These are phyloP conservation scores for Psilocybe cubensis DNA, from an alignment of 768 basidiomycete genomes.

Conservation along the genomic window DNA sequence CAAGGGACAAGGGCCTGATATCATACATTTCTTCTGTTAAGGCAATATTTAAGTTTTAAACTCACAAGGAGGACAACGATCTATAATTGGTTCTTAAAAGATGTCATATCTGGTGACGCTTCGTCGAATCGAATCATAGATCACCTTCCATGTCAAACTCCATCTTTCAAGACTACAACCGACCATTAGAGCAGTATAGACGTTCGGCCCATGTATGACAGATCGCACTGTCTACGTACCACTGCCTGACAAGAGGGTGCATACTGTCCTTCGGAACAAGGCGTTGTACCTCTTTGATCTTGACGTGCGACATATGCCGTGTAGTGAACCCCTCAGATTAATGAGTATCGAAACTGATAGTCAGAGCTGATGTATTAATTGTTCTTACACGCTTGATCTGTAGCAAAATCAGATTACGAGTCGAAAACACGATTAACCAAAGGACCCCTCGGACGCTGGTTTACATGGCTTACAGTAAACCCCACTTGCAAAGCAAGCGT, in stretches of 20 bases:
- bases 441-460: conserved; percentile 2
- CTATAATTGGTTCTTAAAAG: not conserved
- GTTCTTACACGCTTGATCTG: not conserved
- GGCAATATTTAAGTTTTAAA: not conserved
- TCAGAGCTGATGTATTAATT: not conserved
- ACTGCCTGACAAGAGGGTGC: not conserved
- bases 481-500: conserved; percentile 1
- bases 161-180: too few species aligned
- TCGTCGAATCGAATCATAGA: too few species aligned
- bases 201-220: not conserved
- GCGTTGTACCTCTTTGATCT: not conserved
- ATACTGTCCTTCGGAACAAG: not conserved
- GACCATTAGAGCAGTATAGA: too few species aligned
- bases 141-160: too few species aligned
- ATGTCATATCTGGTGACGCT: too few species aligned
- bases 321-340: not conserved
- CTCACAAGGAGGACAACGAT: not conserved
- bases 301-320: not conserved
- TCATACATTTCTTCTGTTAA: not conserved
- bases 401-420: conserved; percentile 2
- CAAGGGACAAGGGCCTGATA: not conserved
- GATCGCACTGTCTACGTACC: not conserved
- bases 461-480: not conserved
- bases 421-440: not conserved
- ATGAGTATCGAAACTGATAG: too few species aligned